Evolutionary conservation across 345 rosid species (phyloP), one percentile per base, ranked within the genome.

Genomic region (Camelina hispida): DNA sequence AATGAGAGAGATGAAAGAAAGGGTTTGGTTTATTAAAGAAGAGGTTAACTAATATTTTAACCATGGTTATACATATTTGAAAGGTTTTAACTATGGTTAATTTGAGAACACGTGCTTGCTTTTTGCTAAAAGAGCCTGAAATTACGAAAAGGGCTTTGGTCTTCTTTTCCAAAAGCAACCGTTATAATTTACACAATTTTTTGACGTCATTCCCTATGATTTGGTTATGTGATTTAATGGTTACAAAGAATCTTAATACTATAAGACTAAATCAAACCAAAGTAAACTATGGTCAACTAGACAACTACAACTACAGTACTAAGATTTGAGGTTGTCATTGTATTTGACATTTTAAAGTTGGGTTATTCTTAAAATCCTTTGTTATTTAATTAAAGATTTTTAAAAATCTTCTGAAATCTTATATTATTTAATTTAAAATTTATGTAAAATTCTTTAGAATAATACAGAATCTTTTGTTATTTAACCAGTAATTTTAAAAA

Each of bases 111-210:
- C 69, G 58, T 69, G 69, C 18, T 38, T 40, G 1, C 38, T 55
- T 51, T 30, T 52, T 75, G 15, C 32, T 40, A 50, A 35, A 62
- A 32, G 30, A 20, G 30, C 54, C 23, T 61, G 28, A 51, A 60
- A 61, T 68, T 62, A 52, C n/a, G 57, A 40, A 51, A 75, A 51
- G 62, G 68, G 62, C 37, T 67, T 66, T 23, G 50, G 38, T 58
- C 51, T 44, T 61, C 14, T 20, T 70, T 62, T 43, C 65, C 38
- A 44, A 66, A 57, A 57, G 60, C 53, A 67, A 16, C 61, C 61
- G 53, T 72, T 62, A 62, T 48, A 35, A 32, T 28, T 28, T 28
- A 28, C 37, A 30, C 13, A 6, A 2, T 23, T 4, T 18, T 67
- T 20, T 22, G 3, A 52, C 17, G 32, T 56, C 44, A 56, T 13